Base-by-base conservation (phyloP, 192 early-diverging fungal species). In the Backusella morwellensis region DNA sequence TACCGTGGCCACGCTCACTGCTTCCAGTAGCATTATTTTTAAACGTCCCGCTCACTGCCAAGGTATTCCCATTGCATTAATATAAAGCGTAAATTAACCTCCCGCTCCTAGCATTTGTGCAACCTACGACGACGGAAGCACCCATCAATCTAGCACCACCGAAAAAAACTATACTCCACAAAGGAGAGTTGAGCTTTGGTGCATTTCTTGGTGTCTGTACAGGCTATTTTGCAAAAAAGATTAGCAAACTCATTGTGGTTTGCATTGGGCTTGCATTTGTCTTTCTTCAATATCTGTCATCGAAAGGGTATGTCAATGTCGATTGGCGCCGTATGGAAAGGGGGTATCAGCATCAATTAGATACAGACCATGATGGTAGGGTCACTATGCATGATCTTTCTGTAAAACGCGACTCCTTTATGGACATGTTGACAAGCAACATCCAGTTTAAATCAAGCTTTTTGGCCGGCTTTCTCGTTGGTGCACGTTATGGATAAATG, bases 401-500 rank as follows among this genome's bases (percentile, higher is more conserved):
- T 40, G 76, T 77, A 38, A 83, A 75, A 14, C 82, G 83, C 76
- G 38, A 80, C 15, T 72, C 68, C 26, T 56, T 86, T 26, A 74
- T 84, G 15, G 74, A 68, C 9, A 34, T 88, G 9, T 75, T 88
- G 75, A 88, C 87, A 19, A 63, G 52, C 2, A 85, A 86, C 41
- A 76, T 88, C 21, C 87, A 86, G 70, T 88, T 88, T 80, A 88
- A 88, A 71, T 81, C 84, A 3, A 81, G 84, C 4, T 88, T 86
- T 72, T 52, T 82, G 5, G 83, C 47, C 29, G 87, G 87, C 4
- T 85, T 85, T n/a, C 75, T 81, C 26, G 38, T 76, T 34, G 87
- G 87, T 40, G 72, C 85, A 68, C 78, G 81, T 2, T 86, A 88
- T 70, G 84, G 84, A 69, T 88, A 86, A 54, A 56, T 8, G 1